Base-by-base conservation (phyloP, 1,284 basidiomycete genomes). In the Gomphus bonarii region DNA sequence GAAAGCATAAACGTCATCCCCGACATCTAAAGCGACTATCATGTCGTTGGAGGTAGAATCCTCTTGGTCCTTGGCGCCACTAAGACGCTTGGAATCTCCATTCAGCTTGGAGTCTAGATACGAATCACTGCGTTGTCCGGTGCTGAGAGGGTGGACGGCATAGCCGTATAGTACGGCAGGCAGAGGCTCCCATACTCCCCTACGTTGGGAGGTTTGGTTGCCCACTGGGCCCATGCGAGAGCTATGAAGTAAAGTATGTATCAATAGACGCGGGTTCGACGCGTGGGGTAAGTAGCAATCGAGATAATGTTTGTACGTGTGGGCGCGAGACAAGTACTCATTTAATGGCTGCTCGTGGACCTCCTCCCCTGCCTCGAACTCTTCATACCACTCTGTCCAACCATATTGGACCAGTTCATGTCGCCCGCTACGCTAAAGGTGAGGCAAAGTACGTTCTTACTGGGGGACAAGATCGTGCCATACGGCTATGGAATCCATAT, bases 1-100 rank as follows among this genome's bases (percentile, higher is more conserved):
- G 66, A 97, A 95, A 25, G 93, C 92, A 72, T 97, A 97, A 40
- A 98, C 85, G 68, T 97, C 95, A 68, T 97, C 95, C 53, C 95
- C 95, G 22, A 97, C 85, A 62, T 91, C 88, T 53, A 91, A 75
- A 16, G 82, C 79, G 36, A 90, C 88, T n/a, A 90, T 83, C 55
- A 81, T 76, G 50, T 87, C 84, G 54, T 84, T 84, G 11, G 77
- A 76, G 1, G 84, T 86, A 30, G 72, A 77, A 63, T 87, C 85
- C 40, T 60, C 59, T 25, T 58, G 57, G 35, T 61, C 60, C 20
- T 53, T 51, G 22, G 6, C 43, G 11, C 30, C 30, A 6, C 85
- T 87, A 61, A 84, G 81, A 0, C 78, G 82, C 46, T 83, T 78
- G 56, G 56, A 55, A 40, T 70, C 81, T 22, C 82, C 76, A 64